Evolutionary conservation across 495 filamentous ascomycete genomes (phyloP), one percentile per base, ranked within the genome.

Genomic region (Clohesyomyces aquaticus): DNA sequence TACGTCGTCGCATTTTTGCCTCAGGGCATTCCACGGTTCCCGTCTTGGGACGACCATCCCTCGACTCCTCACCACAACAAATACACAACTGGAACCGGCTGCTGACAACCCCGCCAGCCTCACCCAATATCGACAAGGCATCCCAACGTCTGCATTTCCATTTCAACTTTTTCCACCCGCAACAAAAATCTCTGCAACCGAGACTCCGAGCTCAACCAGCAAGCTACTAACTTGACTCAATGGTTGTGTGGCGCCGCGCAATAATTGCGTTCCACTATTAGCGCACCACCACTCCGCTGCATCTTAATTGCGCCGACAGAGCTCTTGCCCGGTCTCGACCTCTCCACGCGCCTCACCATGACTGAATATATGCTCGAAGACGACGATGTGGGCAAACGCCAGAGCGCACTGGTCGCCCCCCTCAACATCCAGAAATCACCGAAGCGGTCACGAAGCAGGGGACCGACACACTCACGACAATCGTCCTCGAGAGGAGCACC

Each of bases 361-460:
- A 43, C 54, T 25, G 65, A 68, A 12, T 68, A 68, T 41, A 27
- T 57, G 61, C 14, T 54, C 10, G 61, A 65, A 12, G 42, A 26
- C 16, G 61, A 68, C 26, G 58, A 68, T 52, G 58, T 23, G 51
- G 55, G 59, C 53, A 65, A 65, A 45, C 66, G 55, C n/a, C 63
- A 63, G 32, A 72, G 68, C 46, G 71, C 71, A 8, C 59, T 70
- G 53, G 71, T 72, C 10, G 71, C 71, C 10, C 71, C 71, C 4
- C 45, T 72, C 12, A 67, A 71, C 38, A 71, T 72, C 49, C 59
- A 61, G 26, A 72, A 71, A 53, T 73, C 70, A 4, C 73, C 74
- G 4, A 57, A 67, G 48, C 47, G 61, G 50, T 51, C 63, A 28
- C 47, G 51, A n/a, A 67, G 65, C 47, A 57, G 45, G 29, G 61